A percentile compares a stretch with the other conserved stretches of the same genome.
These are phyloP conservation scores for Penicillium sp. DNA, from an alignment of 2,329 filamentous ascomycete genomes.

Conservation along the genomic window DNA sequence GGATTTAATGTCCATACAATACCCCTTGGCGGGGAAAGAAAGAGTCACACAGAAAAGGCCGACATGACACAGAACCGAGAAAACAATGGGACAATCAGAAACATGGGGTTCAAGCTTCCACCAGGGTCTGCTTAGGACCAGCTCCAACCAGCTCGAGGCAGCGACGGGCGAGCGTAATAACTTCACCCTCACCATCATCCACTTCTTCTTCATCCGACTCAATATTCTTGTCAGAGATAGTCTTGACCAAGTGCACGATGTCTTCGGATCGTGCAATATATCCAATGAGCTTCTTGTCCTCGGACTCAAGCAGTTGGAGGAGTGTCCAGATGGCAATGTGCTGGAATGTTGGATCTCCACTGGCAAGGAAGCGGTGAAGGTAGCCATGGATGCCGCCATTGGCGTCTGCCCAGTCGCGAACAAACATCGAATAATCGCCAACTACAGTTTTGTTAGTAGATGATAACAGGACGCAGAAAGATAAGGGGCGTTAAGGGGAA, in stretches of 20 bases:
- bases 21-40: conserved; percentile 23
- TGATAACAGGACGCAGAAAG: not conserved
- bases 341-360: conserved; percentile 95
- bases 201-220: conserved; percentile 83
- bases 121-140: conserved; percentile 70
- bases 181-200: conserved; percentile 89
- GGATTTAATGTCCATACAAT: conserved; percentile 35
- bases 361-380: conserved; percentile 85
- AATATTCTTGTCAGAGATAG: conserved; percentile 83
- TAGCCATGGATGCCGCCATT: conserved; percentile 95
- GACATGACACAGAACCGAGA: conserved; percentile 14
- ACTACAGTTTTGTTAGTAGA: conserved; percentile 55
- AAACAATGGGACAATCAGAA: conserved; percentile 4
- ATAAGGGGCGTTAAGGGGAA: not conserved
- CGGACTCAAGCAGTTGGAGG: conserved; percentile 90
- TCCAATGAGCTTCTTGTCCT: conserved; percentile 83
- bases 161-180: conserved; percentile 83
- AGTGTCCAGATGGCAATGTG: conserved; percentile 99
- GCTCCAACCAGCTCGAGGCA: conserved; percentile 84
- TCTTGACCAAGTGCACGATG: conserved; percentile 86
- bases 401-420: conserved; percentile 88
- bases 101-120: conserved; percentile 62
- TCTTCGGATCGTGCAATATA: conserved; percentile 87
- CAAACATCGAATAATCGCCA: conserved; percentile 93
- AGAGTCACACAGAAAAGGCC: conserved; percentile 7